Base-by-base conservation (phyloP, 495 filamentous ascomycete species). In the Parachaetomium inaequale region DNA sequence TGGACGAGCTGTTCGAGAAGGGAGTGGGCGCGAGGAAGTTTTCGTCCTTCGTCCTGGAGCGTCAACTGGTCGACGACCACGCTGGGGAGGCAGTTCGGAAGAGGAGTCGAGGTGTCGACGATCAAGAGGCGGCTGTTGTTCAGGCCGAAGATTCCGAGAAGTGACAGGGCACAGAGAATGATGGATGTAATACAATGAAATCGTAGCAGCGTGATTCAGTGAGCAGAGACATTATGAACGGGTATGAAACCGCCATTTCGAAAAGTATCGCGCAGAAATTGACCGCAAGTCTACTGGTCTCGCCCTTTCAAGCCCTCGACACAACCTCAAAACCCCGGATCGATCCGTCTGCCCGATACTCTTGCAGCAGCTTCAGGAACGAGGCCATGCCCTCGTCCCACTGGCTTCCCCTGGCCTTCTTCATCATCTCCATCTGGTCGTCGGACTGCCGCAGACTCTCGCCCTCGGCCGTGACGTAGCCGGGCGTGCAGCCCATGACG, bases 391-490 rank as follows among this genome's bases (percentile, higher is more conserved):
- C 76, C 1, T 53, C 61, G 1, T 51, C 62, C 47, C 63, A 73
- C 0, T 61, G 62, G 17, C 67, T 62, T 17, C 45, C 25, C n/a
- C 69, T 55, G 0, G 70, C 70, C 55, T 47, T 59, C 67, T 74
- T 75, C 47, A 74, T 61, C 68, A 71, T 61, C 3, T 72, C 70
- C 58, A 63, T 66, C 46, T 49, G 74, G 5, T 66, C 68, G 3
- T 58, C 50, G 2, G 63, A 45, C 34, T 49, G 55, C 26, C 63
- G 49, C 14, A 62, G 14, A 0, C 64, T 40, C 26, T 73, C 70
- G 4, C 77, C 84, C 63, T 86, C 80, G 12, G 58, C 68, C 34
- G 80, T 87, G 52, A 78, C 74, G 63, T 87, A 87, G 15, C 81
- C 72, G 1, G 85, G 84, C 8, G 83, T 86, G 72, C 85, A 88